Evolutionary conservation across 371 early-diverging fungal species (phyloP).

Genomic region (Amoeboaphelidium protococcarum): DNA sequence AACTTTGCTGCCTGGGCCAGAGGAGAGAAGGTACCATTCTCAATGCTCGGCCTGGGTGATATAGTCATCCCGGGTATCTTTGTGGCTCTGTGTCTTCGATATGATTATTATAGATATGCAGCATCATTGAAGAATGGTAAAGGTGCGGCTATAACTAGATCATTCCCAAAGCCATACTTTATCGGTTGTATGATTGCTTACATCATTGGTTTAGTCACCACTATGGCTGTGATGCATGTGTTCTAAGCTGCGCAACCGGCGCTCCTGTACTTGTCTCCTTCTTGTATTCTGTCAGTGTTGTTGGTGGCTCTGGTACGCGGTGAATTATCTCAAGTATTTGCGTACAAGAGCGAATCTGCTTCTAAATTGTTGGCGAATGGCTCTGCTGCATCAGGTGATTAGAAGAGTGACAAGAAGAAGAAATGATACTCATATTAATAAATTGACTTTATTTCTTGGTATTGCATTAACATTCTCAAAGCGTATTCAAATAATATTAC

Average conservation of each 20-base stretch:
- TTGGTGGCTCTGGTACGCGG: slow-evolving; percentile 51
- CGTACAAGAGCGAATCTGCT: too few relatives aligned
- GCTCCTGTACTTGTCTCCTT: slow-evolving; percentile 79
- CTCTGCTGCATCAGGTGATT: too few relatives aligned
- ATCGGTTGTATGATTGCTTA: slow-evolving; percentile 49
- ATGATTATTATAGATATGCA: slow-evolving; percentile 33
- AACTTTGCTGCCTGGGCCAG: slow-evolving; percentile 23
- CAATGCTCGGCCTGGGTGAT: slow-evolving; percentile 93
- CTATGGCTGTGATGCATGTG: slow-evolving; percentile 78
- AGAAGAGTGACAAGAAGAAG: too few relatives aligned
- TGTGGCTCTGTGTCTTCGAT: slow-evolving; percentile 65
- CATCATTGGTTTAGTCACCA: slow-evolving; percentile 51
- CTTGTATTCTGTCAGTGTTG: slow-evolving; percentile 63
- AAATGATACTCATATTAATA: too few relatives aligned
- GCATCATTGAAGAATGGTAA: slow-evolving; percentile 18
- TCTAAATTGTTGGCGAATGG: too few relatives aligned
- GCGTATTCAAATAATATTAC: too few relatives aligned
- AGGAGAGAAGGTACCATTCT: slow-evolving; percentile 18
- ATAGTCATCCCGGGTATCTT: slow-evolving; percentile 93
- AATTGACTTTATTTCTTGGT: too few relatives aligned
- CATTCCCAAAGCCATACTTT: slow-evolving; percentile 67
- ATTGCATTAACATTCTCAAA: too few relatives aligned
- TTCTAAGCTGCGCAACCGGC: slow-evolving; percentile 93
- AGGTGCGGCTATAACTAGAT: slow-evolving; percentile 2
- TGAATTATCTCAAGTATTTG: slow-evolving; percentile 50